Evolutionary conservation across 2,329 filamentous ascomycete species (phyloP).

Genomic region (Fusarium sp.): DNA sequence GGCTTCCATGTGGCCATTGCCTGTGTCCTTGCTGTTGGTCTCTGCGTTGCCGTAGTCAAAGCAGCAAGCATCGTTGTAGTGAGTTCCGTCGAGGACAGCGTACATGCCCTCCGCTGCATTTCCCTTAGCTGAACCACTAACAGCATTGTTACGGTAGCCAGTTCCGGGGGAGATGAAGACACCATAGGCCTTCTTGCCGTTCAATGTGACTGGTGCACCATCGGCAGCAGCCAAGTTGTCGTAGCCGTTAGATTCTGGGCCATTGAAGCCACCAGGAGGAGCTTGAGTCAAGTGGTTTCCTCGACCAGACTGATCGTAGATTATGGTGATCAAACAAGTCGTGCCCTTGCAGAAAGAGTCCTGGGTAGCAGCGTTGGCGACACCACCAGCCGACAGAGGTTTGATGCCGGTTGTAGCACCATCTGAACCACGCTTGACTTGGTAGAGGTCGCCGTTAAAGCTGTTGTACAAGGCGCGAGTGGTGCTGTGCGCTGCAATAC

Average conservation of each 20-base stretch:
- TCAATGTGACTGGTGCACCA: slow-evolving; percentile 30
- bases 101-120: slow-evolving; percentile 28
- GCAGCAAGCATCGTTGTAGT: slow-evolving; percentile 31
- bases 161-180: slow-evolving; percentile 33
- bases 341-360: slow-evolving; percentile 73
- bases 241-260: slow-evolving; percentile 23
- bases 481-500: slow-evolving; percentile 33
- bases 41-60: slow-evolving; percentile 54
- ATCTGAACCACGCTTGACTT: slow-evolving; percentile 36
- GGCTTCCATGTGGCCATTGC: slow-evolving; percentile 78
- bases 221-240: slow-evolving; percentile 31
- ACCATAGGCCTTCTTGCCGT: slow-evolving; percentile 34
- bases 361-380: slow-evolving; percentile 73
- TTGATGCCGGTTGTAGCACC: slow-evolving; percentile 13
- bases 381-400: slow-evolving; percentile 66
- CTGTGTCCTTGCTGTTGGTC: slow-evolving; percentile 66
- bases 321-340: slow-evolving; percentile 74
- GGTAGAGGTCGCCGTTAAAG: slow-evolving; percentile 21
- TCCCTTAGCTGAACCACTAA: slow-evolving; percentile 21
- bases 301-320: slow-evolving; percentile 76
- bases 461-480: slow-evolving; percentile 13
- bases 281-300: slow-evolving; percentile 76
- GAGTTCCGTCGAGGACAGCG: slow-evolving; percentile 35
- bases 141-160: slow-evolving; percentile 27
- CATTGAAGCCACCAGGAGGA: slow-evolving; percentile 64